A percentile compares a stretch with the other conserved stretches of the same genome.
Evolutionary conservation across 1,139 yeast species (phyloP).

Genomic region (Hansenula lynferdii): DNA sequence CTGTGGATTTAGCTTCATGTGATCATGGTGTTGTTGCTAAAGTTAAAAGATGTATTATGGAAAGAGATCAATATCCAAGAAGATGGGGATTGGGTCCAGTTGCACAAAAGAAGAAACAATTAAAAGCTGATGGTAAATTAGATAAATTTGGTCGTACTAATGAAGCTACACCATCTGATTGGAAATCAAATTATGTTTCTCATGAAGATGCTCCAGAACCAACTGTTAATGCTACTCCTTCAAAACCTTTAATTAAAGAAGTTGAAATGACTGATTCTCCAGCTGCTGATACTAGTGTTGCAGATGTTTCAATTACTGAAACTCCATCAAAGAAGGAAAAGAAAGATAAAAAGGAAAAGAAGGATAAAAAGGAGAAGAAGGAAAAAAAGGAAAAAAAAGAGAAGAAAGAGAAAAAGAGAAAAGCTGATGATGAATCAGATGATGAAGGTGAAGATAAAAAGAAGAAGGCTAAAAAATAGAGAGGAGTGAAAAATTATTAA

Average conservation of each 20-base stretch:
- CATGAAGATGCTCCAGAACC: constrained; percentile 47
- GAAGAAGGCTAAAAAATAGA: constrained; percentile 46
- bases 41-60: constrained; percentile 99
- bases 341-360: constrained; percentile 50
- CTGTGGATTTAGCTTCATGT: constrained; percentile 93
- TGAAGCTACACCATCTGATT: constrained; percentile 87
- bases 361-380: constrained; percentile 60
- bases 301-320: constrained; percentile 22
- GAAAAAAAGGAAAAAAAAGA: constrained; percentile 64
- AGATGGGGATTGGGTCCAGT: constrained; percentile 99
- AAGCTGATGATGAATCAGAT: constrained; percentile 51
- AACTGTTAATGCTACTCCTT: no score
- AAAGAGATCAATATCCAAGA: constrained; percentile 98
- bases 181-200: constrained; percentile 88
- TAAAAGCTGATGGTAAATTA: constrained; percentile 95
- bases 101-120: constrained; percentile 97
- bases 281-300: constrained; percentile 24
- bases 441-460: constrained; percentile 50
- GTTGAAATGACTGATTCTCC: constrained; percentile 28
- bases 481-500: no score
- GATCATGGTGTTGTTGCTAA: constrained; percentile 99
- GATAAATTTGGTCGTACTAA: constrained; percentile 93
- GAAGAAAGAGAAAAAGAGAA: constrained; percentile 57
- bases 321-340: constrained; percentile 42
- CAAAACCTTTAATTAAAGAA: constrained; percentile 42